A percentile compares a stretch with the other conserved stretches of the same genome.
Conservation (phyloP, 495 filamentous ascomycete genomes). For the Xeromyces bisporus region DNA sequence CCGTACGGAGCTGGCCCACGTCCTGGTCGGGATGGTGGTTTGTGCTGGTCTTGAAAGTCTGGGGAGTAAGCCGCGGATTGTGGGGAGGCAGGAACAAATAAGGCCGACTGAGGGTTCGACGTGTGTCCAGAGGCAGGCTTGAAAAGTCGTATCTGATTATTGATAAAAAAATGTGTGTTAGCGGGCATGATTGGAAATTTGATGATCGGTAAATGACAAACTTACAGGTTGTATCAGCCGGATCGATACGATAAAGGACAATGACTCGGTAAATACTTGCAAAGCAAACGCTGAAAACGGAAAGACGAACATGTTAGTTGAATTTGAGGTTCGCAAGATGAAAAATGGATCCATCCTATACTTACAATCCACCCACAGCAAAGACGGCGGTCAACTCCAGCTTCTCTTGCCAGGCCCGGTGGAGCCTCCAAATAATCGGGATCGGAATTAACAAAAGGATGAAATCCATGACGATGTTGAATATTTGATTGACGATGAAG, state of each 20-base stretch:
- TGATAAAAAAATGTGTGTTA: too few relatives aligned
- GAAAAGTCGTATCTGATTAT: slow-evolving; percentile 31
- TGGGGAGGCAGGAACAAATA: slow-evolving; percentile 40
- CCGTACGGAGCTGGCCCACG: slow-evolving; percentile 6
- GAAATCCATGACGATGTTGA: slow-evolving; percentile 30
- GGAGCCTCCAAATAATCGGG: slow-evolving; percentile 30
- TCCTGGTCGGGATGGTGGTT: slow-evolving; percentile 6
- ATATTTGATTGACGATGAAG: slow-evolving; percentile 26
- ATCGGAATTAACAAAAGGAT: slow-evolving; percentile 23
- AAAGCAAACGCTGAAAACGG: slow-evolving; percentile 20
- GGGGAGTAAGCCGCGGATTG: slow-evolving; percentile 17
- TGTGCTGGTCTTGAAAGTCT: slow-evolving; percentile 11
- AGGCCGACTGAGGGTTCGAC: slow-evolving; percentile 40
- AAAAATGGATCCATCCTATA: slow-evolving; percentile 1
- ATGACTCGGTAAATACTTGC: slow-evolving; percentile 36
- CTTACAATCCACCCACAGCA: slow-evolving; percentile 29
- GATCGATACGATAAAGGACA: slow-evolving; percentile 37
- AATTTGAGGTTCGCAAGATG: too few relatives aligned
- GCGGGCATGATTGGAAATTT: too few relatives aligned
- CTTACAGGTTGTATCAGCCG: slow-evolving; percentile 20
- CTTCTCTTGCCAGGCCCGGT: slow-evolving; percentile 27
- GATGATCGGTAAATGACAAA: too few relatives aligned
- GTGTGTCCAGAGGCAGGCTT: slow-evolving; percentile 39
- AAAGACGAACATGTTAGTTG: neutral
- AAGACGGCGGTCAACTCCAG: slow-evolving; percentile 31